Conservation (phyloP, 176 grass and related monocot species). For the Elaeis guineensis region DNA sequence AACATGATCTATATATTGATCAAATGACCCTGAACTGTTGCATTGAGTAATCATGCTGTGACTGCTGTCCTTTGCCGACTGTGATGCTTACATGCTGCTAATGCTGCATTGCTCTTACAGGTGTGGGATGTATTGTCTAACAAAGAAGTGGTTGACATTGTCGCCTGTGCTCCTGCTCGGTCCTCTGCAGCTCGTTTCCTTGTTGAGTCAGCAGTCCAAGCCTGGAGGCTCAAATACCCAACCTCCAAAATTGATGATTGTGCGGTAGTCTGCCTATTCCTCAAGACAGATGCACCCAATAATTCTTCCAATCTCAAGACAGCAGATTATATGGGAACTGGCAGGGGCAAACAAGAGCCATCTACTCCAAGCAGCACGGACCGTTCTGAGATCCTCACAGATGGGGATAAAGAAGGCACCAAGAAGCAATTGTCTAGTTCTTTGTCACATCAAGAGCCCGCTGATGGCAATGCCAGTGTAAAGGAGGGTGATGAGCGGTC, state of each 20-base stretch:
- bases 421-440: not conserved
- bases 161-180: slow-evolving; percentile 34
- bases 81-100: no score
- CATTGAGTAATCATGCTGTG: no score
- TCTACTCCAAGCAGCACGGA: slow-evolving; percentile 10
- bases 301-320: not conserved
- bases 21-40: no score
- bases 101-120: slow-evolving; percentile 14
- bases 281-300: slow-evolving; percentile 17
- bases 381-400: not conserved
- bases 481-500: slow-evolving; percentile 34
- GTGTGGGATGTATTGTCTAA: slow-evolving; percentile 79
- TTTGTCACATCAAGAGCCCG: not conserved
- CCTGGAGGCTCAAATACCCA: slow-evolving; percentile 63
- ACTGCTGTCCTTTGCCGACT: no score
- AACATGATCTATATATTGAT: no score
- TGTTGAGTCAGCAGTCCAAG: slow-evolving; percentile 42
- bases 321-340: slow-evolving; percentile 13
- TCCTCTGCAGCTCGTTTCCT: slow-evolving; percentile 34
- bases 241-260: slow-evolving; percentile 68
- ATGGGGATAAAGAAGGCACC: slow-evolving; percentile 14
- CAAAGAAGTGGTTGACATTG: slow-evolving; percentile 53
- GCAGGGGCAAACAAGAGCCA: slow-evolving; percentile 4
- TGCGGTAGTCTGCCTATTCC: slow-evolving; percentile 52
- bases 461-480: slow-evolving; percentile 28